Evolutionary conservation across 1,139 yeast species (phyloP).

Genomic region (Ogataea hybrid): DNA sequence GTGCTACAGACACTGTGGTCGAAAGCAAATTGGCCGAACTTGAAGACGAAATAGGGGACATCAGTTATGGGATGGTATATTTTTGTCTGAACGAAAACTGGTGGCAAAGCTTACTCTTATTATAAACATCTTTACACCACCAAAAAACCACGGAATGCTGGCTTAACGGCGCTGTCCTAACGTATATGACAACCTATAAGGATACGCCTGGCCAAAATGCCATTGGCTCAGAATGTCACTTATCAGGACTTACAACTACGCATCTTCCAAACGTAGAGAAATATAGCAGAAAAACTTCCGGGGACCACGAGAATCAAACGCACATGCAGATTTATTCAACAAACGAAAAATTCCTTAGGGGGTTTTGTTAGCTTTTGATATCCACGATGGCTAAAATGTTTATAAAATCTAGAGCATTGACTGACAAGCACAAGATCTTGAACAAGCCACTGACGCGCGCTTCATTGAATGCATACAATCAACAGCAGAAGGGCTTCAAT

Average conservation of each 20-base stretch:
- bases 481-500: slow-evolving; percentile 28
- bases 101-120: slow-evolving; percentile 3
- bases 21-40: slow-evolving; percentile 11
- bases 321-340: slow-evolving; percentile 5
- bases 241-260: no score
- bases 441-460: slow-evolving; percentile 27
- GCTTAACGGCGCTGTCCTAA: neutral
- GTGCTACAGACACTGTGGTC: slow-evolving; percentile 79
- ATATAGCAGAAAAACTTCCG: no score
- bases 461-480: slow-evolving; percentile 19
- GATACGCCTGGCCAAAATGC: no score
- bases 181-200: neutral
- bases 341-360: slow-evolving; percentile 1
- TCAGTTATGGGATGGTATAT: neutral
- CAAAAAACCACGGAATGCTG: neutral
- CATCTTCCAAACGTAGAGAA: no score
- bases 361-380: no score
- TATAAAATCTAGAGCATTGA: neutral
- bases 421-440: slow-evolving; percentile 2
- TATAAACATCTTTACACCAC: slow-evolving; percentile 2
- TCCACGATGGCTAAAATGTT: neutral
- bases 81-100: neutral
- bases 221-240: no score
- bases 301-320: no score
- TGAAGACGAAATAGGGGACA: slow-evolving; percentile 35